Percentiles rank a stretch among this genome's conserved stretches.
phyloP scores from a whole-genome alignment of 305 asterid genomes.

The Fraxinus floribunda region DNA sequence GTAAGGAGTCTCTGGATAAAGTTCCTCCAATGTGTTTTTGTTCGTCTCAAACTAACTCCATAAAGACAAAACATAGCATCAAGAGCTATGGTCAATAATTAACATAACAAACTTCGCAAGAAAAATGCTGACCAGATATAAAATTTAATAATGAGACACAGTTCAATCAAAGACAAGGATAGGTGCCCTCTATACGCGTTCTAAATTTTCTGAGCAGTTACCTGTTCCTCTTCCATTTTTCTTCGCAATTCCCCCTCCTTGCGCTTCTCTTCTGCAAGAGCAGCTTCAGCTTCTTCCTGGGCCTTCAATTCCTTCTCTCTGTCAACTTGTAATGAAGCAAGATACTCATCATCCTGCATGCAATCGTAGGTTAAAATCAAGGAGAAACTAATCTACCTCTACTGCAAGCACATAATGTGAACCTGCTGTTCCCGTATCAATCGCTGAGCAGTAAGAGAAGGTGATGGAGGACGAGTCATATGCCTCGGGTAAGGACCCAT shows the following conservation, averaged over 20 bases:
- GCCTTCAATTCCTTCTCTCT: slow-evolving; percentile 93
- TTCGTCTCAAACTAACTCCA: slow-evolving; percentile 1
- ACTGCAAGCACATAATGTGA: slow-evolving; percentile 24
- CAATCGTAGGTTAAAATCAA: slow-evolving; percentile 10
- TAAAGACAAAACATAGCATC: background rate
- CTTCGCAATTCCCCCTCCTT: slow-evolving; percentile 69
- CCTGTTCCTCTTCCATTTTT: slow-evolving; percentile 76
- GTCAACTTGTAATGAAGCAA: slow-evolving; percentile 95
- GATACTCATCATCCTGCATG: slow-evolving; percentile 91
- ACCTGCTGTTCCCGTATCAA: slow-evolving; percentile 96
- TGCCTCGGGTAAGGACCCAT: slow-evolving; percentile 48
- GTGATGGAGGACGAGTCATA: slow-evolving; percentile 85
- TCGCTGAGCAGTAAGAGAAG: slow-evolving; percentile 93
- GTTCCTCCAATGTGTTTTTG: background rate
- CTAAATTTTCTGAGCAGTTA: slow-evolving; percentile 23
- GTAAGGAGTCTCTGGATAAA: background rate
- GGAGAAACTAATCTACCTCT: slow-evolving; percentile 7
- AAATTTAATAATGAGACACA: background rate
- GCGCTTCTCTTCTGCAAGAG: slow-evolving; percentile 70
- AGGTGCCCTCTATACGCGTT: background rate
- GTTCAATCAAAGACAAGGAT: background rate
- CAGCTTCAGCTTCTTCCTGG: slow-evolving; percentile 94
- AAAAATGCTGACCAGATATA: no score
- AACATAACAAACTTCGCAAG: background rate
- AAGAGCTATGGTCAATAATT: background rate